Percentiles rank a stretch among this genome's conserved stretches.
Evolutionary conservation across 805 yeast species (phyloP).

Genomic region (Candida montana): DNA sequence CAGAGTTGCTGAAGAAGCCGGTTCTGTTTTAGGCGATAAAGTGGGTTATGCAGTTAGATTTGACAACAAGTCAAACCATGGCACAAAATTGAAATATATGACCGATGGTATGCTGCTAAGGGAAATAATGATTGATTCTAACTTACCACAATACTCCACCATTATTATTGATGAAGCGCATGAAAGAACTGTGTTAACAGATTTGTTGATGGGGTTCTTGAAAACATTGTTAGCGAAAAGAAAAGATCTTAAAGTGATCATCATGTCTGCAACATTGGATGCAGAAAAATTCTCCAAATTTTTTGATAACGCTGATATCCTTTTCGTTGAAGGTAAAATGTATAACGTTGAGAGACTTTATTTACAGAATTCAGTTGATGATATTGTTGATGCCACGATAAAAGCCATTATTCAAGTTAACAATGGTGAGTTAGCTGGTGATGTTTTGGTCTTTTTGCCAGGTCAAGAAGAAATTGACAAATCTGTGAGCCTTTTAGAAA

Average conservation of each 20-base stretch:
- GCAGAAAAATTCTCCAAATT: slow-evolving; percentile 81
- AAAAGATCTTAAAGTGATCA: slow-evolving; percentile 58
- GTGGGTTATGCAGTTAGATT: slow-evolving; percentile 95
- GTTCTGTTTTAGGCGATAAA: slow-evolving; percentile 66
- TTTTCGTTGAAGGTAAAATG: slow-evolving; percentile 86
- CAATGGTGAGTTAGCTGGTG: slow-evolving; percentile 71
- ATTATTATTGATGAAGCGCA: slow-evolving; percentile 95
- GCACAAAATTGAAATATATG: slow-evolving; percentile 73
- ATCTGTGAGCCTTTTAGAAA: slow-evolving; percentile 56
- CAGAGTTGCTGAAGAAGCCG: slow-evolving; percentile 87
- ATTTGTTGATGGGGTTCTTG: slow-evolving; percentile 81
- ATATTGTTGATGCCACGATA: slow-evolving; percentile 74
- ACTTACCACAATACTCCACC: slow-evolving; percentile 60
- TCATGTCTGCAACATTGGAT: slow-evolving; percentile 97
- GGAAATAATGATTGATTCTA: slow-evolving; percentile 75
- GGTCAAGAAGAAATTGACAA: slow-evolving; percentile 98
- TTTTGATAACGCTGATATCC: slow-evolving; percentile 73
- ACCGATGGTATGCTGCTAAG: slow-evolving; percentile 98
- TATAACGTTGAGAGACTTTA: slow-evolving; percentile 76
- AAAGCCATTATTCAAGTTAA: slow-evolving; percentile 76
- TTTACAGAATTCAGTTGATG: slow-evolving; percentile 61
- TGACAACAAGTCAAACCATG: slow-evolving; percentile 56
- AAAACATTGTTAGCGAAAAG: slow-evolving; percentile 56
- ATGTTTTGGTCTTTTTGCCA: slow-evolving; percentile 84
- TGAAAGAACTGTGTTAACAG: slow-evolving; percentile 91